A percentile compares a stretch with the other conserved stretches of the same genome.
Evolutionary conservation across 495 filamentous ascomycete genomes (phyloP).

Genomic region (Endocarpon pusillum): DNA sequence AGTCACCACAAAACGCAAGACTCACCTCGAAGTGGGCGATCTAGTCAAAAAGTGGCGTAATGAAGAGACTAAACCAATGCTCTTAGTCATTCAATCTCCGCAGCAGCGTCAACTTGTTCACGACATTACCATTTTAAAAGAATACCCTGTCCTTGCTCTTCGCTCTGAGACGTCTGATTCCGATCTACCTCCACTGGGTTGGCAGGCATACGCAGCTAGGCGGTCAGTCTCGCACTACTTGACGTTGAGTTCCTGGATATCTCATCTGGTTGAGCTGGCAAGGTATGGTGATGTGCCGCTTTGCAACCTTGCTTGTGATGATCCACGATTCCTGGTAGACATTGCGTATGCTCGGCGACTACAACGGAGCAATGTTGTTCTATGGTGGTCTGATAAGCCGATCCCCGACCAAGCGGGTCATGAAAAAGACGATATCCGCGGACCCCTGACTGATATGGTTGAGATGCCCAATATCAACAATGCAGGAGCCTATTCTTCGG

Average conservation of each 20-base stretch:
- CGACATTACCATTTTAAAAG: slow-evolving; percentile 67
- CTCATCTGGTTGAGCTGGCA: slow-evolving; percentile 69
- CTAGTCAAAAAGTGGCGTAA: slow-evolving; percentile 71
- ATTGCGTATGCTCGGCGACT: slow-evolving; percentile 84
- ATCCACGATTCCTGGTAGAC: slow-evolving; percentile 87
- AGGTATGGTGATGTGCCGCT: slow-evolving; percentile 87
- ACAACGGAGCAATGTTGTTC: slow-evolving; percentile 78
- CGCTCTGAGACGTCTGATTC: slow-evolving; percentile 69
- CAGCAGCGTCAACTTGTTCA: slow-evolving; percentile 65
- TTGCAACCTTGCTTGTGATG: slow-evolving; percentile 87
- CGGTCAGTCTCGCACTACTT: slow-evolving; percentile 79
- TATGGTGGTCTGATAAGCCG: slow-evolving; percentile 91
- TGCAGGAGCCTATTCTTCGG: slow-evolving; percentile 82
- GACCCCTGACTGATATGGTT: slow-evolving; percentile 61
- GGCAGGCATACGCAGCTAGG: slow-evolving; percentile 80
- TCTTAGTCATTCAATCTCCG: slow-evolving; percentile 82
- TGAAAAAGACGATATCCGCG: slow-evolving; percentile 79
- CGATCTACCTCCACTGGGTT: slow-evolving; percentile 77
- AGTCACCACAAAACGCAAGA: slow-evolving; percentile 75
- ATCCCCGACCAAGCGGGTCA: slow-evolving; percentile 90
- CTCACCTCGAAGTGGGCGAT: slow-evolving; percentile 70
- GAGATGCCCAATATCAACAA: slow-evolving; percentile 88
- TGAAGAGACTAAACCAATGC: slow-evolving; percentile 61
- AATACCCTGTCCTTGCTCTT: slow-evolving; percentile 69
- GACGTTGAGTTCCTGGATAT: slow-evolving; percentile 76